Conservation (phyloP, 2,329 filamentous ascomycete genomes). For the Periconia digitata region DNA sequence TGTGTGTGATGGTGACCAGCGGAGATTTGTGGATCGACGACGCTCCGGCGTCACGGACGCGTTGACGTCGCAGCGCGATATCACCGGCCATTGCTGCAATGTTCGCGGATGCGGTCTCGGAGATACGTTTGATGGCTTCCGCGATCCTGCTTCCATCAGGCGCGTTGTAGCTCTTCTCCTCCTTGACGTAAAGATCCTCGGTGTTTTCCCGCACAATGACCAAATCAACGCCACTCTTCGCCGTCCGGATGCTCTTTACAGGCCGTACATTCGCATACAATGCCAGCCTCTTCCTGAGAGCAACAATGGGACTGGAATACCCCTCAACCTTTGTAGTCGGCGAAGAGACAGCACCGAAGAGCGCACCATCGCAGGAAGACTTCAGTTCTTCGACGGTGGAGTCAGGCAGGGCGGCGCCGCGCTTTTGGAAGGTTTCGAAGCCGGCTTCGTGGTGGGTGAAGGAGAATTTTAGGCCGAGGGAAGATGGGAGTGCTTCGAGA, state of each 20-base stretch:
- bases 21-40: slow-evolving; percentile 66
- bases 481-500: slow-evolving; percentile 89
- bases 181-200: slow-evolving; percentile 97
- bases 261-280: slow-evolving; percentile 97
- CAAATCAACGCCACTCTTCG: slow-evolving; percentile 75
- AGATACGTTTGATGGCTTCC: slow-evolving; percentile 97
- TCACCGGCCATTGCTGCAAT: slow-evolving; percentile 94
- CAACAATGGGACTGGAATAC: slow-evolving; percentile 96
- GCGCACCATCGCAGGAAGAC: slow-evolving; percentile 89
- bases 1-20: slow-evolving; percentile 95
- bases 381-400: slow-evolving; percentile 87
- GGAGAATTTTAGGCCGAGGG: slow-evolving; percentile 88
- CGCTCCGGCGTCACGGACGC: slow-evolving; percentile 65
- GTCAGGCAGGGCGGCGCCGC: slow-evolving; percentile 84
- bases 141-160: slow-evolving; percentile 78
- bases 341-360: slow-evolving; percentile 95
- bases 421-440: slow-evolving; percentile 90
- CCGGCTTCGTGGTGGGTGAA: slow-evolving; percentile 93
- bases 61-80: slow-evolving; percentile 84
- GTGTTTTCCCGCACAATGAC: slow-evolving; percentile 99
- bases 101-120: slow-evolving; percentile 77
- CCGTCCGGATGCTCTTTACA: slow-evolving; percentile 77
- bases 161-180: slow-evolving; percentile 80
- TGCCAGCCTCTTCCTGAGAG: slow-evolving; percentile 89
- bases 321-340: slow-evolving; percentile 87